Conservation (phyloP, 345 rosid species). For the Syzygium aqueum region DNA sequence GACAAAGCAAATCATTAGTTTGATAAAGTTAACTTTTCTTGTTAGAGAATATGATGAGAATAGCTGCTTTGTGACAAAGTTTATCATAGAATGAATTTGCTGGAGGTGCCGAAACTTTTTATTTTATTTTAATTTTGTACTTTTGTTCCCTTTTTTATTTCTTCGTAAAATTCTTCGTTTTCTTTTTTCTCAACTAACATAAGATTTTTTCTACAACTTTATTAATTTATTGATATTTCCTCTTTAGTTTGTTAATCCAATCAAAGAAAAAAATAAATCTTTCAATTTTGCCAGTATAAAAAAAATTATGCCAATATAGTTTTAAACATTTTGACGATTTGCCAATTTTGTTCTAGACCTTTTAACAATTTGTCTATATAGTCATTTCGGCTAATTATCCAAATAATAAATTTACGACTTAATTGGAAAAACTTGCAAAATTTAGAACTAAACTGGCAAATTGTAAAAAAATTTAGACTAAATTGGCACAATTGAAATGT, state of each 20-base stretch:
- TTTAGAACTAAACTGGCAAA: too few species aligned
- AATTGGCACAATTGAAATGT: too few species aligned
- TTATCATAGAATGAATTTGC: background rate
- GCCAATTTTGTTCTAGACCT: too few species aligned
- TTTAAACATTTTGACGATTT: too few species aligned
- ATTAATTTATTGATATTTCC: background rate
- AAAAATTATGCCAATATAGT: too few species aligned
- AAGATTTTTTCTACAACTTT: background rate
- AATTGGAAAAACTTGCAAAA: too few species aligned
- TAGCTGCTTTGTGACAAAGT: background rate
- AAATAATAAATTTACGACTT: too few species aligned
- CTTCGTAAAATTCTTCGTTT: background rate
- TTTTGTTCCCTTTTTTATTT: background rate
- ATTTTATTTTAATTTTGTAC: background rate
- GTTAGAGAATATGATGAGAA: background rate
- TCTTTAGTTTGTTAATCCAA: background rate
- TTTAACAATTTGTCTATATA: too few species aligned
- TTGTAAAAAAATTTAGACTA: too few species aligned
- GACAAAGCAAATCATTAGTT: background rate
- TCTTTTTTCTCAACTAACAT: background rate
- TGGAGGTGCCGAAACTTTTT: background rate
- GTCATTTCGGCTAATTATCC: too few species aligned
- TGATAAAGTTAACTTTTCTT: background rate
- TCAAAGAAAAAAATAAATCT: background rate
- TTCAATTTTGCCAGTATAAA: too few species aligned